A percentile compares a stretch with the other conserved stretches of the same genome.
These are phyloP conservation scores for Candida insectalens DNA, from an alignment of 805 yeast species.

Conservation along the genomic window DNA sequence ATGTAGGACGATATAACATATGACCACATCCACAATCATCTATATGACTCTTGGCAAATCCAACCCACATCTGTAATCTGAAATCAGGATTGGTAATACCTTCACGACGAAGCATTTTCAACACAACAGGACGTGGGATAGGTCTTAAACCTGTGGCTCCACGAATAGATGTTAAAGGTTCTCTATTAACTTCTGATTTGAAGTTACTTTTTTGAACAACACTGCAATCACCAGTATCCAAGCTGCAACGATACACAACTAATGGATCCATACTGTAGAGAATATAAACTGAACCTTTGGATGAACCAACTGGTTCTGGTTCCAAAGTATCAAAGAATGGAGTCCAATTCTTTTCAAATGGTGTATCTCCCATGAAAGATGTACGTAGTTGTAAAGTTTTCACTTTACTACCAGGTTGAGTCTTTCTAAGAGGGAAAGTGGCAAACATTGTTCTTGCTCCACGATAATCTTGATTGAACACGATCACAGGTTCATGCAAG, in stretches of 20 bases:
- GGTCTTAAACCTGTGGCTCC: conserved; percentile 25
- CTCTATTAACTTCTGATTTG: conserved; percentile 10
- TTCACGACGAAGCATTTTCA: conserved; percentile 2
- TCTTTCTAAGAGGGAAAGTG: conserved; percentile 22
- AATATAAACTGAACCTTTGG: conserved; percentile 21
- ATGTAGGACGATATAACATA: conserved; percentile 33
- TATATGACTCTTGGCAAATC: conserved; percentile 35
- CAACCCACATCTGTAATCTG: conserved; percentile 32
- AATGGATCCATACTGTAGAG: conserved; percentile 25
- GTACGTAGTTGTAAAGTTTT: conserved; percentile 8
- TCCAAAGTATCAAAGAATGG: conserved; percentile 24
- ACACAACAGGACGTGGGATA: conserved; percentile 16
- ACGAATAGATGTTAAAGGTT: conserved; percentile 16
- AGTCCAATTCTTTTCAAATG: conserved; percentile 30
- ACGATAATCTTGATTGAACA: conserved; percentile 26
- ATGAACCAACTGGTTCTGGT: conserved; percentile 18
- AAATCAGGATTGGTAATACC: conserved; percentile 16
- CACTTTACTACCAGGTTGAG: conserved; percentile 15
- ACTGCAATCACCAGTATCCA: conserved; percentile 23
- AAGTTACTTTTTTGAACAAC: conserved; percentile 19
- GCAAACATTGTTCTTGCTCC: conserved; percentile 23
- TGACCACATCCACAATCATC: conserved; percentile 31
- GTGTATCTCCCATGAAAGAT: conserved; percentile 14
- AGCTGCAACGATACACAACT: conserved; percentile 21
- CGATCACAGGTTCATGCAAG: conserved; percentile 35